These are phyloP conservation scores for Stachybotrys chartarum DNA, from an alignment of 2,329 filamentous ascomycete genomes.

Conservation along the genomic window DNA sequence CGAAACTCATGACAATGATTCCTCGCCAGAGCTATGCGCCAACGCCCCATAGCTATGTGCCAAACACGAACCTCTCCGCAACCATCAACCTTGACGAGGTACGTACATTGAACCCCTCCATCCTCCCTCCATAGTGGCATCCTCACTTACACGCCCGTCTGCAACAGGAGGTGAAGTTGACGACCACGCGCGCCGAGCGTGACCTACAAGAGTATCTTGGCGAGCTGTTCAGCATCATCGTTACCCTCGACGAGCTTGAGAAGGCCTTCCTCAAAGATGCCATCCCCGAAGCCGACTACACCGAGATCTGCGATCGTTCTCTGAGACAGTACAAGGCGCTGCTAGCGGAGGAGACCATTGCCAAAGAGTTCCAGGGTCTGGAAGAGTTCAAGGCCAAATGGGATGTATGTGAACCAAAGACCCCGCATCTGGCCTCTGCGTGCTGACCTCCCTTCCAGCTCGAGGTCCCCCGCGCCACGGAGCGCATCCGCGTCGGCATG, in stretches of 20 bases:
- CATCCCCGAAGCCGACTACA: constrained; percentile 85
- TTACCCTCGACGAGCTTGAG: constrained; percentile 90
- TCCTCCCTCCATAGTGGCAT: constrained; percentile 1
- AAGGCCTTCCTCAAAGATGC: constrained; percentile 96
- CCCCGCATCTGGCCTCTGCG: background rate
- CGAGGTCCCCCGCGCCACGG: constrained; percentile 88
- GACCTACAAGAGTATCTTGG: constrained; percentile 94
- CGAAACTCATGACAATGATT: constrained; percentile 36
- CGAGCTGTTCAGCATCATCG: constrained; percentile 95
- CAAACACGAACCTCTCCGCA: constrained; percentile 72
- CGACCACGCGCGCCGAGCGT: constrained; percentile 77
- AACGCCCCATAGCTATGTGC: constrained; percentile 85
- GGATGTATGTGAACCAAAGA: constrained; percentile 57
- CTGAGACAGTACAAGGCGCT: constrained; percentile 97
- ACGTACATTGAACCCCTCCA: constrained; percentile 14
- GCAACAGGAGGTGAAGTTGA: constrained; percentile 83
- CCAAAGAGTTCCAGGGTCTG: constrained; percentile 77
- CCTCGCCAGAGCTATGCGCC: constrained; percentile 72
- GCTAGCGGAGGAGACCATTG: constrained; percentile 82
- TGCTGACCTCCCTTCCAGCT: constrained; percentile 48
- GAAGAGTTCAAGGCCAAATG: constrained; percentile 89
- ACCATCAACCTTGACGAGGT: constrained; percentile 94
- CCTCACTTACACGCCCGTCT: constrained; percentile 8
- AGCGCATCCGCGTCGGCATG: constrained; percentile 85
- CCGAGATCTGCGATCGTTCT: constrained; percentile 88